Percentiles rank a stretch among this genome's conserved stretches.
phyloP scores from a whole-genome alignment of 129 eudicot species.

The Silybum marianum region DNA sequence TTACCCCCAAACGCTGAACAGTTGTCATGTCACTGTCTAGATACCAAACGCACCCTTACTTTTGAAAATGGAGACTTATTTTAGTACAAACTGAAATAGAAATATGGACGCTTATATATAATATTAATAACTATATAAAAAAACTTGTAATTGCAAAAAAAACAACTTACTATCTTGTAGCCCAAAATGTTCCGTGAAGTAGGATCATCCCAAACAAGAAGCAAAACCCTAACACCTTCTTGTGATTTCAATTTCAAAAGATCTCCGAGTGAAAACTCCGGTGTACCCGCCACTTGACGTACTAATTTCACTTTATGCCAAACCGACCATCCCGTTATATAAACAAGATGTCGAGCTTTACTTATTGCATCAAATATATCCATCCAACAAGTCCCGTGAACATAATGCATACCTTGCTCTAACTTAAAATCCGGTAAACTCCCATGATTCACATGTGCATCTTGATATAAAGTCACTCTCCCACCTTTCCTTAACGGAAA shows the following conservation, averaged over 20 bases:
- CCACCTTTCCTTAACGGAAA: constrained; percentile 96
- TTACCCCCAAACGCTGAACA: too few relatives aligned
- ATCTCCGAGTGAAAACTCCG: constrained; percentile 72
- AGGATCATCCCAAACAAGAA: constrained; percentile 99
- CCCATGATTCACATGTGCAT: constrained; percentile 87
- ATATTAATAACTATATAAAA: not conserved
- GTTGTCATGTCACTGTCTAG: too few relatives aligned
- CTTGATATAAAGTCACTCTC: constrained; percentile 84
- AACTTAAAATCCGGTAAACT: constrained; percentile 72
- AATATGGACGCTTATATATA: not conserved
- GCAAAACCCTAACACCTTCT: constrained; percentile 97
- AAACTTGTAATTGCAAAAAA: not conserved
- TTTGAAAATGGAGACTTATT: not conserved
- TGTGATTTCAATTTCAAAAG: constrained; percentile 90
- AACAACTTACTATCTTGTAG: constrained; percentile 71
- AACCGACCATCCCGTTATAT: constrained; percentile 97
- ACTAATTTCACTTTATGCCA: constrained; percentile 91
- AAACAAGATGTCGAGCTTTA: constrained; percentile 75
- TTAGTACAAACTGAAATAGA: not conserved
- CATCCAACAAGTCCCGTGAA: constrained; percentile 92
- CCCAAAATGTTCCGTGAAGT: constrained; percentile 93
- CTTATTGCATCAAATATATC: constrained; percentile 93
- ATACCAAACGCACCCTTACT: not conserved
- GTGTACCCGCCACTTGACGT: constrained; percentile 46
- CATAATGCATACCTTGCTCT: constrained; percentile 65